Evolutionary conservation across 2,329 filamentous ascomycete species (phyloP).

Genomic region (Dryadomyces quercus-mongolicae): DNA sequence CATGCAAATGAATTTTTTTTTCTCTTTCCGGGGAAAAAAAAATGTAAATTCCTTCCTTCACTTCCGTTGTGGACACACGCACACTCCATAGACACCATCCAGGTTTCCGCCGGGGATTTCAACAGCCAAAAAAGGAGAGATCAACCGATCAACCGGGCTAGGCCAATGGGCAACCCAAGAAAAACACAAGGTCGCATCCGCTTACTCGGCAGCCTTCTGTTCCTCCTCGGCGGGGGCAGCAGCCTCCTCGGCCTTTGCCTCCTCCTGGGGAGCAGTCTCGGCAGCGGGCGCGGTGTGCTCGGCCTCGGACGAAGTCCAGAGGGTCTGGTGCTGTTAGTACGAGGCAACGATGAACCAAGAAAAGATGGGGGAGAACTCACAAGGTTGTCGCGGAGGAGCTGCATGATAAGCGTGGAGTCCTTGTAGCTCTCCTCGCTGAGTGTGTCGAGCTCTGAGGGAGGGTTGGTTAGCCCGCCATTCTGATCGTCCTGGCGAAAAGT

Average conservation of each 20-base stretch:
- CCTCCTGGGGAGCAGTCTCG: constrained; percentile 41
- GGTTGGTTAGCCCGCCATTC: neutral
- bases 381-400: constrained; percentile 93
- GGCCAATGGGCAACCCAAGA: constrained; percentile 18
- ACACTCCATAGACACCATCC: constrained; percentile 52
- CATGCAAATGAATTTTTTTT: constrained; percentile 8
- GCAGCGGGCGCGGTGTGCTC: constrained; percentile 54
- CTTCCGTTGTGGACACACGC: constrained; percentile 31
- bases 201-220: constrained; percentile 55
- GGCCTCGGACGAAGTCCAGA: constrained; percentile 98
- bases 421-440: constrained; percentile 98
- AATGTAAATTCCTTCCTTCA: constrained; percentile 6
- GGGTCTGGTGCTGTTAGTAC: constrained; percentile 48
- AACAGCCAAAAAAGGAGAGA: constrained; percentile 25
- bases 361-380: constrained; percentile 38
- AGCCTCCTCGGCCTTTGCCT: constrained; percentile 43
- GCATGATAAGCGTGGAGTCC: constrained; percentile 98
- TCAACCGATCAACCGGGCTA: constrained; percentile 28
- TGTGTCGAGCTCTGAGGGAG: constrained; percentile 72
- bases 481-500: constrained; percentile 12
- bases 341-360: too few relatives aligned
- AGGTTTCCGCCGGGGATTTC: constrained; percentile 30
- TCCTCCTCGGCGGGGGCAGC: constrained; percentile 44
- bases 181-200: constrained; percentile 8
- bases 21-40: constrained; percentile 6